These are phyloP conservation scores for Picocystis sp. DNA, from an alignment of 163 green algal genomes.

Conservation along the genomic window DNA sequence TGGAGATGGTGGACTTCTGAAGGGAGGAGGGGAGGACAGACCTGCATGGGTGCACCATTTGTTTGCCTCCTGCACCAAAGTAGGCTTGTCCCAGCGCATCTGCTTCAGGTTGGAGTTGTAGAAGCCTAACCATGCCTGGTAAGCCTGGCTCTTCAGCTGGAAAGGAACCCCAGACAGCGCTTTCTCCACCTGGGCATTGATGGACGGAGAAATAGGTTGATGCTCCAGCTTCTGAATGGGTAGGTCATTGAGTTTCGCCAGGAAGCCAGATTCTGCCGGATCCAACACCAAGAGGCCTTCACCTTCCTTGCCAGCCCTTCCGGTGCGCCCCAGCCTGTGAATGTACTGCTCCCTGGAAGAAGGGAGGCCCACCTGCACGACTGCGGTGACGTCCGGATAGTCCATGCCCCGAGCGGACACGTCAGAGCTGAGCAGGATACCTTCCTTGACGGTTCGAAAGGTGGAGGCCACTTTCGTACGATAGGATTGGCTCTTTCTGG, in stretches of 20 bases:
- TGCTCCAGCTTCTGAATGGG: conserved; percentile 9
- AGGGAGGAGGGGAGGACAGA: conserved; percentile 31
- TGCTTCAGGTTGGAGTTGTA: conserved; percentile 47
- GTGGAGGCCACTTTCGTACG: conserved; percentile 6
- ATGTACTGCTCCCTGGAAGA: conserved; percentile 71
- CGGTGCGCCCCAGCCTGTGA: conserved; percentile 75
- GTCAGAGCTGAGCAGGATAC: conserved; percentile 71
- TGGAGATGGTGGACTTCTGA: conserved; percentile 51
- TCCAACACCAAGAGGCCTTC: conserved; percentile 60
- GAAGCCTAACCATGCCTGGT: conserved; percentile 68
- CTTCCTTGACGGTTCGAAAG: conserved; percentile 31
- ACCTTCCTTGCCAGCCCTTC: conserved; percentile 53
- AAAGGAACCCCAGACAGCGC: conserved; percentile 15
- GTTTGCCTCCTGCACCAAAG: conserved; percentile 50
- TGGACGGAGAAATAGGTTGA: conserved; percentile 7
- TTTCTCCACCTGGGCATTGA: neutral
- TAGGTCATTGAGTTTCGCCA: conserved; percentile 14
- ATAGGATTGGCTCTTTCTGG: conserved; percentile 52
- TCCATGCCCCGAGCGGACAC: conserved; percentile 83
- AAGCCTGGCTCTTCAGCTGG: conserved; percentile 31
- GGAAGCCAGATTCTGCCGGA: conserved; percentile 40
- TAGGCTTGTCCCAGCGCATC: conserved; percentile 24
- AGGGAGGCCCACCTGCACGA: conserved; percentile 61
- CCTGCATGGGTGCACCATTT: conserved; percentile 30
- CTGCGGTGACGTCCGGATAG: conserved; percentile 74